Percentiles rank a stretch among this genome's conserved stretches.
phyloP scores from a whole-genome alignment of 306 rosid genomes.

The Aeschynomene evenia region DNA sequence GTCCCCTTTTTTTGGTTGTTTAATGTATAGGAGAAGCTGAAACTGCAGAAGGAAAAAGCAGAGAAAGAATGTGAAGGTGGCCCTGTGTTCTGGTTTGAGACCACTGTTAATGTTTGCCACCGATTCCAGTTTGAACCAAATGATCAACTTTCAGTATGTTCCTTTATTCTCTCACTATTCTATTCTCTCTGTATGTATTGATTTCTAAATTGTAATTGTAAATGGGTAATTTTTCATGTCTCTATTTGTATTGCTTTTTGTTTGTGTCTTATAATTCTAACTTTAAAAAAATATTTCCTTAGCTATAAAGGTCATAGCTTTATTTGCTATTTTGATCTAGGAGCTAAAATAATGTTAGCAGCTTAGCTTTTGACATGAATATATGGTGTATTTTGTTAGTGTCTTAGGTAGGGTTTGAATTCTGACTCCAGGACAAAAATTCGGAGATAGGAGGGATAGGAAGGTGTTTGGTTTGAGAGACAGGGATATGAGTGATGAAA shows the following conservation, averaged over 20 bases:
- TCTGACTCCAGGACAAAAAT: too few relatives aligned
- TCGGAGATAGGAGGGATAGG: too few relatives aligned
- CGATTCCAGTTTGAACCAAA: constrained; percentile 58
- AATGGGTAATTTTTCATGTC: neutral
- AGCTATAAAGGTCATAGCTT: neutral
- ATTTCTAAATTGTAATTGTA: neutral
- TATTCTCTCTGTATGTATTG: neutral
- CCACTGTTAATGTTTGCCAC: constrained; percentile 57
- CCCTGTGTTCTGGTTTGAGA: constrained; percentile 67
- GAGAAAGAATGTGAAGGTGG: constrained; percentile 36
- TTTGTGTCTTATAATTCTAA: neutral
- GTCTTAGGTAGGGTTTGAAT: too few relatives aligned
- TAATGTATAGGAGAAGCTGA: constrained; percentile 51
- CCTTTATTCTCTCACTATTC: neutral
- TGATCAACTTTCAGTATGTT: constrained; percentile 66
- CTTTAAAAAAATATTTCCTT: neutral
- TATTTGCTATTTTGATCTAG: constrained; percentile 10
- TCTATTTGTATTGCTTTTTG: neutral
- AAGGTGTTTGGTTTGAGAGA: too few relatives aligned
- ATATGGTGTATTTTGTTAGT: neutral
- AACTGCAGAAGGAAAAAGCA: constrained; percentile 43
- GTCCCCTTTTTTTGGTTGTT: neutral
- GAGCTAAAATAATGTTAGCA: neutral
- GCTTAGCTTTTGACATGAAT: neutral
- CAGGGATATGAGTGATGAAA: too few relatives aligned